phyloP scores from a whole-genome alignment of 2,329 filamentous ascomycete genomes.

The Harringtonia lauricola region DNA sequence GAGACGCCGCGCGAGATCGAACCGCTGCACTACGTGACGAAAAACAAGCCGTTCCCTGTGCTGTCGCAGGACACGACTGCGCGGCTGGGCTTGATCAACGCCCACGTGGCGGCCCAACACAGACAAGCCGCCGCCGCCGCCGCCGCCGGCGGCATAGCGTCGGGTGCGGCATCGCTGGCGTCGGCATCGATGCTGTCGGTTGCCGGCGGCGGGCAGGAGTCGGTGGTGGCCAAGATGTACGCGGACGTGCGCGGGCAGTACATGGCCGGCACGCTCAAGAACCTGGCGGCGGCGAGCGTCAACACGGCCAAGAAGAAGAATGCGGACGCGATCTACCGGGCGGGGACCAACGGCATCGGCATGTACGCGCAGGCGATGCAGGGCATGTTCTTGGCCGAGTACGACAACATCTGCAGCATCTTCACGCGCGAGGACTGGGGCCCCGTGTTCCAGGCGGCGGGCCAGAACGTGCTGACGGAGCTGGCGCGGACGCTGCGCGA shows the following conservation, averaged over 20 bases:
- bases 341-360: constrained; percentile 83
- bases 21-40: constrained; percentile 85
- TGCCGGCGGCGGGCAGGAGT: constrained; percentile 42
- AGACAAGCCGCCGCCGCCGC: constrained; percentile 21
- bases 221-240: constrained; percentile 71
- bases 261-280: constrained; percentile 69
- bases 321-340: constrained; percentile 71
- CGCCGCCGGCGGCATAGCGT: background rate
- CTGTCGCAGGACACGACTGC: constrained; percentile 66
- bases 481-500: constrained; percentile 79
- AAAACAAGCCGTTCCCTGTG: constrained; percentile 73
- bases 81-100: constrained; percentile 69
- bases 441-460: constrained; percentile 66
- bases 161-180: constrained; percentile 24
- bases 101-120: constrained; percentile 56
- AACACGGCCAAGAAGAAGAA: constrained; percentile 74
- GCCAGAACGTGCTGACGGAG: constrained; percentile 66
- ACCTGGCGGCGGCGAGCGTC: constrained; percentile 76
- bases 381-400: constrained; percentile 76
- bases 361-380: constrained; percentile 84
- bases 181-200: constrained; percentile 43
- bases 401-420: constrained; percentile 79
- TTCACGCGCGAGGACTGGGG: constrained; percentile 82
- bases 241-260: constrained; percentile 80
- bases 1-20: constrained; percentile 76